Base-by-base conservation (phyloP, 192 early-diverging fungal genomes). In the Phycomyces nitens region DNA sequence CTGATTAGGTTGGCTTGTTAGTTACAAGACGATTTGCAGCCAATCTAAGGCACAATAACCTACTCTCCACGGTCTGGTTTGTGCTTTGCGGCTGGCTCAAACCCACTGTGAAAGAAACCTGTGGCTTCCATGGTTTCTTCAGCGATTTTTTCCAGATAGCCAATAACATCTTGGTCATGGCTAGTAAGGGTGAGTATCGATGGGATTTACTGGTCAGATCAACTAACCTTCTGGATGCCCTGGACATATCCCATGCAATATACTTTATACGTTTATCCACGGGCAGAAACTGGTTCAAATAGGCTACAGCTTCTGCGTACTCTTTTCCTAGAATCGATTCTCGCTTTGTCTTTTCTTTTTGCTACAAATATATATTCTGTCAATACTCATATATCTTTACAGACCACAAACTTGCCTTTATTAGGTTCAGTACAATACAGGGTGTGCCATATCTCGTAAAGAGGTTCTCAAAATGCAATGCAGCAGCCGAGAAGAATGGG, bases 201-300 rank as follows among this genome's bases (percentile, higher is more conserved):
- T n/a, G n/a, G n/a, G n/a, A n/a, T n/a, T n/a, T n/a, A n/a, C n/a
- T n/a, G n/a, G n/a, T n/a, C n/a, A n/a, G n/a, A n/a, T n/a, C n/a
- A n/a, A 43, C 18, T 27, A 23, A 82, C 78, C 85, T 94, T 75
- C 97, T 97, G 9, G 92, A 92, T 11, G 95, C 95, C 24, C 94
- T 75, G 21, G 97, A 95, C 97, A 99, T 99, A 74, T 99, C 97
- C 94, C 94, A 97, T 3, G 91, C 91, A 64, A 94, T 84, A 71
- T 99, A 97, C 58, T 84, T 76, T 51, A 98, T 91, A 65, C 87
- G 87, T 11, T 88, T 83, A 16, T 88, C 87, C 1, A 81, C 72
- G 0, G 92, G 92, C 53, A 99, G 66, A 56, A 93, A 93, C 71
- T 96, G 92, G 69, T 94, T 96, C 56, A 99, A 73, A 66, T 98